Percentiles rank a stretch among this genome's conserved stretches.
These are phyloP conservation scores for Marchantia polymorpha DNA, from an alignment of 225 moss, liverwort and hornwort species.

Conservation along the genomic window DNA sequence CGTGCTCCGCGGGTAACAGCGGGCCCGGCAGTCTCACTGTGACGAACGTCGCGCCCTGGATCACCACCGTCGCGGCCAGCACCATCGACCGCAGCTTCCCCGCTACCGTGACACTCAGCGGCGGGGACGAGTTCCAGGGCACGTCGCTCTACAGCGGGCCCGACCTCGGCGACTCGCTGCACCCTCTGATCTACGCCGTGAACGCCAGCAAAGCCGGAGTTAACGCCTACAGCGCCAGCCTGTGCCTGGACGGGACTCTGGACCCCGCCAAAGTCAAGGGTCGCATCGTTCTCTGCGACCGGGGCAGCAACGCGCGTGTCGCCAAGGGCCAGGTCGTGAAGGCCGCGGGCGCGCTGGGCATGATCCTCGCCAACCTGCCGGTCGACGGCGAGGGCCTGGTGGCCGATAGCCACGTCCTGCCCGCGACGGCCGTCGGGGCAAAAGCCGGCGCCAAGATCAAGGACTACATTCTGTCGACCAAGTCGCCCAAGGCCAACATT, in stretches of 20 bases:
- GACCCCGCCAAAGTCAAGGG: constrained; percentile 70
- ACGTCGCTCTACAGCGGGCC: constrained; percentile 83
- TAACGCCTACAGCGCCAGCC: constrained; percentile 47
- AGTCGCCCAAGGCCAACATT: constrained; percentile 44
- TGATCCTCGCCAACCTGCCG: constrained; percentile 71
- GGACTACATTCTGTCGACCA: constrained; percentile 39
- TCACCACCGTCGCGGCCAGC: constrained; percentile 61
- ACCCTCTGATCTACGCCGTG: constrained; percentile 60
- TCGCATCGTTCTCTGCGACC: constrained; percentile 81
- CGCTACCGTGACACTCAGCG: constrained; percentile 48
- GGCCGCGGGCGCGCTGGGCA: constrained; percentile 71
- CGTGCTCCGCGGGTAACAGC: constrained; percentile 52
- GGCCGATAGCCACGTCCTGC: constrained; percentile 82
- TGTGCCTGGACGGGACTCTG: constrained; percentile 66
- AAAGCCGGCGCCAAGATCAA: constrained; percentile 56
- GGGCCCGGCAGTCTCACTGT: constrained; percentile 43
- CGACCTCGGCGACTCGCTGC: constrained; percentile 42
- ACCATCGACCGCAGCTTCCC: constrained; percentile 60
- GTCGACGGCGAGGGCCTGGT: constrained; percentile 85
- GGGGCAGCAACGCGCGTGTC: constrained; percentile 76
- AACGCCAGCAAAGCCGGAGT: constrained; percentile 51
- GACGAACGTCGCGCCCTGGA: constrained; percentile 58
- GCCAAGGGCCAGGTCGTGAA: constrained; percentile 68
- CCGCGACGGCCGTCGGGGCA: constrained; percentile 69
- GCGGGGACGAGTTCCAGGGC: constrained; percentile 48